Evolutionary conservation across 2,329 filamentous ascomycete species (phyloP), one percentile per base, ranked within the genome.

Genomic region (Pseudocercospora eumusae): DNA sequence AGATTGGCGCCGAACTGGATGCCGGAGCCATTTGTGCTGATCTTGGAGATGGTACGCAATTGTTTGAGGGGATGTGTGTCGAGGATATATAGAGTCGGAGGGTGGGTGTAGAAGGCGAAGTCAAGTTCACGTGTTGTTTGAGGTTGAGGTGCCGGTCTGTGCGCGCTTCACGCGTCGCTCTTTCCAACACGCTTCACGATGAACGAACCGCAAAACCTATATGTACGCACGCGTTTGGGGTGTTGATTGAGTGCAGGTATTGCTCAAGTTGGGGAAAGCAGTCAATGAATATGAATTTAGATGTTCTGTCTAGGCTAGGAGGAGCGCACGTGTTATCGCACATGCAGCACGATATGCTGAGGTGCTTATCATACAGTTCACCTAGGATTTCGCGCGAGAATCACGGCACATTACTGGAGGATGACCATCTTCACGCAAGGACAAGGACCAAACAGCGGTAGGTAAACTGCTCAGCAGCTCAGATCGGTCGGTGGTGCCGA

Each of bases 1-100:
- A 89, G 67, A 79, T 77, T n/a, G 67, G 66, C 58, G 64, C 58
- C n/a, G 57, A 42, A 20, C 56, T 57, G 10, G 60, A 60, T 50
- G 66, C 57, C 18, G 66, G 66, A 54, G 66, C 65, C 67, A 69
- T 69, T 54, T 47, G 47, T 56, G 42, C 21, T 40, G 27, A 25
- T n/a, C 25, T 25, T 28, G 23, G 15, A 40, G 33, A 31, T 59
- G 40, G 45, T 20, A 33, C 9, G 44, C 31, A 13, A 20, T 33
- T 20, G 27, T 49, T 49, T 47, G 31, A 45, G 21, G 21, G 27
- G 18, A 23, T 42, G 59, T 21, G 40, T n/a, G 59, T 36, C 21
- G 44, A 56, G 50, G 36, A 42, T 23, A 28, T 47, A 47, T 42
- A 45, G 54, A 33, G 45, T 33, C 44, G 40, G 31, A 44, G 31